Base-by-base conservation (phyloP, 108 stramenopile species). In the Cyclotella cryptica region DNA sequence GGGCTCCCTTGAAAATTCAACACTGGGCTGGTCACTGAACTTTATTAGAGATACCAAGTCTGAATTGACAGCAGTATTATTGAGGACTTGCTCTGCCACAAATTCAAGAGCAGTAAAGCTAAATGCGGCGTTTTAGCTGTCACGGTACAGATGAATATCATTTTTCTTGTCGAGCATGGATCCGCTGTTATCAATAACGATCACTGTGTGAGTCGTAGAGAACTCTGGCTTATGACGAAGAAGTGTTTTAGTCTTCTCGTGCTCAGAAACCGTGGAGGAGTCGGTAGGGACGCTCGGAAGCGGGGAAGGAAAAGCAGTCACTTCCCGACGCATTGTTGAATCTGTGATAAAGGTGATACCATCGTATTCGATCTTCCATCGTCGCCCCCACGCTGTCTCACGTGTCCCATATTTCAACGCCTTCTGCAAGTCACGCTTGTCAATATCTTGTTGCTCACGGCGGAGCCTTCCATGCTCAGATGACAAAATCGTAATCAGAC, bases 401-500 rank as follows among this genome's bases (percentile, higher is more conserved):
- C 30, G 29, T 28, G 2, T 64, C 13, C 78, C 78, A 46, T 79
- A 60, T 41, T 72, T 79, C 24, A 79, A 45, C 13, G 78, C 78
- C 45, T 43, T 47, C 45, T 79, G 49, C 12, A 79, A 55, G 60
- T 79, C 79, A 58, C 79, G 65, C 57, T 80, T 80, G 22, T 74
- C 72, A 15, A 80, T 80, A 35, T 80, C 79, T 22, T 72, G 45
- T 17, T 80, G 79, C 40, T 80, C 72, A 39, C 72, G 72, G 40
- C 79, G 58, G 61, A 80, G 74, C 42, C 55, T 28, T 8, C 73
- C 79, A 49, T 80, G 79, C 18, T 62, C 73, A 10, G 79, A 80
- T 60, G 79, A 80, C 40, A 80, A 39, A 45, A 80, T 74, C 14
- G 72, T 67, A 28, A 80, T 89, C 59, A 89, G 59, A 59, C 88